A percentile compares a stretch with the other conserved stretches of the same genome.
Conservation (phyloP, 768 basidiomycete species). For the Panaeolus cyanescens region DNA sequence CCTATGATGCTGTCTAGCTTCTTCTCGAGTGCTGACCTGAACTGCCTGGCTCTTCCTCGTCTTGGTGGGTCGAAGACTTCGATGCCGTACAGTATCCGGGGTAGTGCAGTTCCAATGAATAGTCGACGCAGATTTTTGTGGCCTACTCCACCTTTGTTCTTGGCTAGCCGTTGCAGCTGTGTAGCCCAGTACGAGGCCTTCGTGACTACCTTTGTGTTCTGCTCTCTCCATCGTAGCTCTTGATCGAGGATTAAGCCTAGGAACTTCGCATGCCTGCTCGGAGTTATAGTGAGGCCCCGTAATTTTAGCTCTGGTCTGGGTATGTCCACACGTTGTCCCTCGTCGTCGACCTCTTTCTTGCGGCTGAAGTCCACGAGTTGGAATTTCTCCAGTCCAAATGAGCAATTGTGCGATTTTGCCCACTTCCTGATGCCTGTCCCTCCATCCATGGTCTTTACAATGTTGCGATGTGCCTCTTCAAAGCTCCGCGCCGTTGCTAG, state of each 20-base stretch:
- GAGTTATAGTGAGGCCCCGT: not conserved
- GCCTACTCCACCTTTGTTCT: slow-evolving; percentile 17
- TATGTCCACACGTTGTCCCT: not conserved
- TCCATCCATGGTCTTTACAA: slow-evolving; percentile 24
- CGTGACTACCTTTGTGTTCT: slow-evolving; percentile 6
- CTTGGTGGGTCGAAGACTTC: slow-evolving; percentile 22
- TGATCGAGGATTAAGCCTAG: slow-evolving; percentile 7
- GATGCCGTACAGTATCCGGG: slow-evolving; percentile 31
- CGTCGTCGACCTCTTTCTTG: not conserved
- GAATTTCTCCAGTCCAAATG: slow-evolving; percentile 27
- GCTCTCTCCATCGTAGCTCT: slow-evolving; percentile 9
- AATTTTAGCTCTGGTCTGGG: not conserved
- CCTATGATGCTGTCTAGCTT: slow-evolving; percentile 12
- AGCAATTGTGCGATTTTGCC: slow-evolving; percentile 22
- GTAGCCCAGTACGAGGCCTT: slow-evolving; percentile 22
- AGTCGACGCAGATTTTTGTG: slow-evolving; percentile 15
- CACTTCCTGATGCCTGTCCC: slow-evolving; percentile 21
- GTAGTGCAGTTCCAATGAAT: slow-evolving; percentile 25
- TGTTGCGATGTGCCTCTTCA: slow-evolving; percentile 11
- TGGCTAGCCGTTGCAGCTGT: slow-evolving; percentile 20
- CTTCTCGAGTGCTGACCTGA: not conserved
- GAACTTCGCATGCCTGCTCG: not conserved
- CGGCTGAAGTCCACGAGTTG: slow-evolving; percentile 12
- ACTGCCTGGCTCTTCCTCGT: too few relatives aligned
- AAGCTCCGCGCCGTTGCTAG: slow-evolving; percentile 25